Conservation (phyloP, 2,329 filamentous ascomycete genomes). For the Thielaviopsis ethacetica region DNA sequence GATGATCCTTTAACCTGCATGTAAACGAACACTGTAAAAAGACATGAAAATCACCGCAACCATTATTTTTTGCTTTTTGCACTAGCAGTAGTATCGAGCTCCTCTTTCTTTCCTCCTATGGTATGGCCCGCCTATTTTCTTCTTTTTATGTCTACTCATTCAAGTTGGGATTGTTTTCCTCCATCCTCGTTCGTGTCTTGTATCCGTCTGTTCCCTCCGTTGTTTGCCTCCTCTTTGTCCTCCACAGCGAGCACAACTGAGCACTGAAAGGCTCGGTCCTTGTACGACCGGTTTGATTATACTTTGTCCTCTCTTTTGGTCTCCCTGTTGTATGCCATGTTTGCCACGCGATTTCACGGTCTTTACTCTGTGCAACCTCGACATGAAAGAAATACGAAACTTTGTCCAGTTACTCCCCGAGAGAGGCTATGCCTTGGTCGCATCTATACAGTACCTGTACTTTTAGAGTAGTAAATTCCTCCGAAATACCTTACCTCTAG, state of each 20-base stretch:
- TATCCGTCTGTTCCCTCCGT: background rate
- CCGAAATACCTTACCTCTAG: background rate
- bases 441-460: no score
- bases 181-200: background rate
- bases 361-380: background rate
- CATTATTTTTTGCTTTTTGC: no score
- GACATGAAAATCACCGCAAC: no score
- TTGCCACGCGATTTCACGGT: background rate
- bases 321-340: background rate
- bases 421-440: background rate
- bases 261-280: background rate
- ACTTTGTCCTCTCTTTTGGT: background rate
- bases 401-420: background rate
- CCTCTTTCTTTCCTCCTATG: background rate
- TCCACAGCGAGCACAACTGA: no score
- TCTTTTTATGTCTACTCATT: background rate
- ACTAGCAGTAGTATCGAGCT: background rate
- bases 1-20: background rate
- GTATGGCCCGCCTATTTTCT: background rate
- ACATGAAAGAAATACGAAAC: background rate
- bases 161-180: background rate
- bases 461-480: no score
- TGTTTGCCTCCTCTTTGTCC: background rate
- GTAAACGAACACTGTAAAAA: background rate
- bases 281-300: background rate